Percentiles rank a stretch among this genome's conserved stretches.
Conservation (phyloP, 2,329 filamentous ascomycete genomes). For the Nemania abortiva region DNA sequence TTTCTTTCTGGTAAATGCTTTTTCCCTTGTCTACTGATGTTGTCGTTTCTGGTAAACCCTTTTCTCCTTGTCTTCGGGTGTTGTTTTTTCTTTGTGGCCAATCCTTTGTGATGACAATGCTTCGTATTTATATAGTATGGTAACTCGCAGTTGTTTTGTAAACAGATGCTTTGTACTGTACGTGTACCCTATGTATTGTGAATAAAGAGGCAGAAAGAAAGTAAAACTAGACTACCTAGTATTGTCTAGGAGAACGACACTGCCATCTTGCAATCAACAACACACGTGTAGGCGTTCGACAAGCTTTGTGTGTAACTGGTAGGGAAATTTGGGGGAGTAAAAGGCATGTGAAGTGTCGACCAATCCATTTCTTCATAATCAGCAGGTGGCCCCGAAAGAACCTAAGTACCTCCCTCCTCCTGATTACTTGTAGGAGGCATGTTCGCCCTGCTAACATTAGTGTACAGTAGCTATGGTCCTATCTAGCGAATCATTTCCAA, state of each 20-base stretch:
- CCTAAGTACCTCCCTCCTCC: neutral
- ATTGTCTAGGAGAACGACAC: neutral
- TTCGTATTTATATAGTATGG: neutral
- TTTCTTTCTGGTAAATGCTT: neutral
- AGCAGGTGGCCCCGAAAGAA: conserved; percentile 29
- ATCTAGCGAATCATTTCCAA: conserved; percentile 27
- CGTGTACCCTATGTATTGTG: neutral
- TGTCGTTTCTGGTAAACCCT: neutral
- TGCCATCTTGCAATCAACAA: neutral
- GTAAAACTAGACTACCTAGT: no score
- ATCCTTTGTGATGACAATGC: no score
- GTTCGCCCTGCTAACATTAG: neutral
- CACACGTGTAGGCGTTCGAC: neutral
- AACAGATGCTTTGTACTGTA: neutral
- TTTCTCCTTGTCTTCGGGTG: no score
- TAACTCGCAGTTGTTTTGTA: neutral
- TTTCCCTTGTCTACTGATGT: no score
- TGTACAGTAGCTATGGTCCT: neutral
- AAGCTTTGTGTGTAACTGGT: neutral
- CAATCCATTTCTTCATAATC: conserved; percentile 26
- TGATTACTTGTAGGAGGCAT: neutral
- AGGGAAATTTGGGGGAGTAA: neutral
- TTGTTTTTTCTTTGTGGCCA: no score
- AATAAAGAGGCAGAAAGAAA: neutral
- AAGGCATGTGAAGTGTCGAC: neutral